These are phyloP conservation scores for Polytrichum formosum DNA, from an alignment of 225 moss, liverwort and hornwort species.

Conservation along the genomic window DNA sequence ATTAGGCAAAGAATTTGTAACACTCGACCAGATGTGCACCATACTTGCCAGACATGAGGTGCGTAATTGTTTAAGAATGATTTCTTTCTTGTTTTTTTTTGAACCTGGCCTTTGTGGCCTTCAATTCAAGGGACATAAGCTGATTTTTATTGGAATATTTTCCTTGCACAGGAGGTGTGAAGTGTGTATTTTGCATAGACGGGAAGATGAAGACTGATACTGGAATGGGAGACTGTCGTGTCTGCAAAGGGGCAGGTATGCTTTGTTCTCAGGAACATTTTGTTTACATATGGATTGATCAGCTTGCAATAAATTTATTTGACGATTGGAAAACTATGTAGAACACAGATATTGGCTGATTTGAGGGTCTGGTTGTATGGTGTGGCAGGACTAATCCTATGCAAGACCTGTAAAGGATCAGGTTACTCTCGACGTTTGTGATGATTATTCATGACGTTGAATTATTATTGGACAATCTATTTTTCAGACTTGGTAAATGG, in stretches of 20 bases:
- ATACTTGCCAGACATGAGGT: too few relatives aligned
- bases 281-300: not conserved
- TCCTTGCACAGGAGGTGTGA: conserved; percentile 67
- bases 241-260: conserved; percentile 91
- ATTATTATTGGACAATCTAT: conserved; percentile 10
- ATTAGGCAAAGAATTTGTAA: not conserved
- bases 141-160: too few relatives aligned
- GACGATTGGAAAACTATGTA: not conserved
- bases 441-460: conserved; percentile 24
- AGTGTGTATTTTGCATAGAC: conserved; percentile 84
- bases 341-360: not conserved
- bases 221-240: conserved; percentile 73
- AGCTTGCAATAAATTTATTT: not conserved
- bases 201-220: conserved; percentile 84
- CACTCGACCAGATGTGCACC: too few relatives aligned
- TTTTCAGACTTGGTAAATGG: conserved; percentile 5
- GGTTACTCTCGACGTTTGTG: conserved; percentile 84
- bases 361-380: not conserved
- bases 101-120: too few relatives aligned
- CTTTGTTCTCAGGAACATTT: conserved; percentile 1
- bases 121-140: too few relatives aligned
- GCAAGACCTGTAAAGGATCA: conserved; percentile 91
- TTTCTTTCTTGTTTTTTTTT: too few relatives aligned
- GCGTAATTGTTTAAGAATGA: too few relatives aligned
- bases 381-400: conserved; percentile 78